Evolutionary conservation across 495 filamentous ascomycete species (phyloP), one percentile per base, ranked within the genome.

Genomic region (Penicillium soppii): DNA sequence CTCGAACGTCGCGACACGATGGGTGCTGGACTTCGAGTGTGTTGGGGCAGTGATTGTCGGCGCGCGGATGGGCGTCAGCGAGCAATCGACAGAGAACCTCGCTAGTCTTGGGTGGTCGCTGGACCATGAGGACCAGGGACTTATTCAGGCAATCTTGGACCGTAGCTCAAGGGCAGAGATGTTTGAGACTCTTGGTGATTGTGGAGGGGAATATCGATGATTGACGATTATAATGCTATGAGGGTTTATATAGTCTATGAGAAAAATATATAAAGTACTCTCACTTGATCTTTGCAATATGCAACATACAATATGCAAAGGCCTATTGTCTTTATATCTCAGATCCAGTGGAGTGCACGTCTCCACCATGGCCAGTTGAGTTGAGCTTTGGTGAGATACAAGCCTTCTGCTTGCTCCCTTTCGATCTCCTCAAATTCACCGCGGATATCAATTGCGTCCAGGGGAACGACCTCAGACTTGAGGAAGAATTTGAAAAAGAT

Each of bases 11-110:
- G 71, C 72, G 9, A 60, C 63, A 8, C 62, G 72, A 50, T 75
- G 71, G 71, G 64, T 74, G 9, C 50, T 75, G 20, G 67, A 74
- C 46, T 65, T 72, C 25, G 54, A 65, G 1, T 60, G 58, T 23
- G 71, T 74, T 4, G 72, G 71, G 10, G 71, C 69, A 16, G 72
- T 74, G 5, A 70, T 75, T 43, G 63, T 75, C 5, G 71, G 72
- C 3, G 62, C 71, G 5, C 43, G 71, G 19, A 65, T 73, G 21
- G 70, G 72, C 2, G 57, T 73, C 5, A 62, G 66, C 12, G 59
- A 65, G 13, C 68, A 67, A 43, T 58, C 64, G 8, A 54, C 68
- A 4, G 70, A 74, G 23, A 75, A 73, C 43, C 20, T 67, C 19
- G 53, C 55, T 25, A 59, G 59, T 6, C 70, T 75, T 27, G 57